Base-by-base conservation (phyloP, 2,329 filamentous ascomycete species). In the Boeremia exigua region DNA sequence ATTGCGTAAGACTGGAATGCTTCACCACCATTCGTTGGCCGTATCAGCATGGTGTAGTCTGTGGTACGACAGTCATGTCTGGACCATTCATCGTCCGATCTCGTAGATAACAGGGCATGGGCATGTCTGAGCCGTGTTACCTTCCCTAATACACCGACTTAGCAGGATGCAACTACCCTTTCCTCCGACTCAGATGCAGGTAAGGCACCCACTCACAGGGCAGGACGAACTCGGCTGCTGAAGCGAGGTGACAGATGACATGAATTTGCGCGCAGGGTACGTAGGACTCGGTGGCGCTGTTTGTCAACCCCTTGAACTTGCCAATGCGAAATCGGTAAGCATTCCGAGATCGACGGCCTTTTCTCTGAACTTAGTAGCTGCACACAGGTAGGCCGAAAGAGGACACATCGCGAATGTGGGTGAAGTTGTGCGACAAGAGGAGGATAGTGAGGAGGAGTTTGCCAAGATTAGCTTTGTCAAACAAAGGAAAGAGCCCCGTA, bases 201-300 rank as follows among this genome's bases (percentile, higher is more conserved):
- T 19, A 36, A 50, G n/a, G 36, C 32, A 51, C 36, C 53, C 47
- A 51, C 37, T 30, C 12, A 15, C 44, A 56, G 43, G 48, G 43
- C 48, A 34, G 51, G 19, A 34, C 42, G 42, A 19, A 19, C 12
- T 51, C 42, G 40, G 53, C 32, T 51, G 42, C 34, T 42, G 37
- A 43, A 48, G 48, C 37, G 30, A 51, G 42, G 23, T 25, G 42
- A 47, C 34, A 49, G 39, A 33, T 28, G 33, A 45, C 32, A 48
- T 23, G 44, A 15, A 40, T 32, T 19, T 33, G 47, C 32, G 42
- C 47, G 47, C 47, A 51, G 19, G 38, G 37, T 32, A 32, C 37
- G 9, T 37, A 23, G 32, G 8, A 7, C 38, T 47, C 43, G 47
- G 42, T 42, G 36, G 46, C 44, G 15, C 19, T 23, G 19, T 23